A percentile compares a stretch with the other conserved stretches of the same genome.
phyloP scores from a whole-genome alignment of 169 alveolate genomes.

The Cryptosporidium sp. region DNA sequence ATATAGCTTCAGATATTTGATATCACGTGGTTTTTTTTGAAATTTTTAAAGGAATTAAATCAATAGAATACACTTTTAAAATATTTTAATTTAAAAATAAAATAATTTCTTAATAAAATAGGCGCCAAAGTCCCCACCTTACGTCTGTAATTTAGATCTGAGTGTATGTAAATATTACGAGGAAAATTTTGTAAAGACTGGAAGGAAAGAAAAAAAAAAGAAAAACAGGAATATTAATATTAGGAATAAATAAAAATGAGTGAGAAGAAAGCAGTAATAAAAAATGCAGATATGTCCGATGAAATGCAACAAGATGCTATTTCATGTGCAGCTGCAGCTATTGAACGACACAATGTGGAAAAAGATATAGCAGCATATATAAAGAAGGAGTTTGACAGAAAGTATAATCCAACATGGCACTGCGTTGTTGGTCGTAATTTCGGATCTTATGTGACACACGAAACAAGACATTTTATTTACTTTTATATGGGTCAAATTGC shows the following conservation, averaged over 20 bases:
- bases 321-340: conserved; percentile 98
- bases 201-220: background rate
- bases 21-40: too few relatives aligned
- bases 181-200: background rate
- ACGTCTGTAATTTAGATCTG: conserved; percentile 76
- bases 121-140: conserved; percentile 75
- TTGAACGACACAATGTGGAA: conserved; percentile 93
- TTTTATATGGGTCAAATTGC: conserved; percentile 99
- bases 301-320: conserved; percentile 98
- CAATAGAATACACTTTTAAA: background rate
- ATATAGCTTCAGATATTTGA: background rate
- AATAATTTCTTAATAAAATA: background rate
- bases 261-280: conserved; percentile 90
- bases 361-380: conserved; percentile 98
- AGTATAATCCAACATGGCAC: conserved; percentile 98
- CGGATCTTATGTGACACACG: conserved; percentile 99
- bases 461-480: conserved; percentile 99
- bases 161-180: background rate
- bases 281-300: conserved; percentile 99
- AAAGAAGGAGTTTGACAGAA: conserved; percentile 99
- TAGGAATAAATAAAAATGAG: conserved; percentile 23
- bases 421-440: conserved; percentile 99
- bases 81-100: background rate
- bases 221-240: background rate
- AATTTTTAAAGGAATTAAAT: too few relatives aligned